Evolutionary conservation across 495 filamentous ascomycete species (phyloP).

Genomic region (Tetracladium setigerum): DNA sequence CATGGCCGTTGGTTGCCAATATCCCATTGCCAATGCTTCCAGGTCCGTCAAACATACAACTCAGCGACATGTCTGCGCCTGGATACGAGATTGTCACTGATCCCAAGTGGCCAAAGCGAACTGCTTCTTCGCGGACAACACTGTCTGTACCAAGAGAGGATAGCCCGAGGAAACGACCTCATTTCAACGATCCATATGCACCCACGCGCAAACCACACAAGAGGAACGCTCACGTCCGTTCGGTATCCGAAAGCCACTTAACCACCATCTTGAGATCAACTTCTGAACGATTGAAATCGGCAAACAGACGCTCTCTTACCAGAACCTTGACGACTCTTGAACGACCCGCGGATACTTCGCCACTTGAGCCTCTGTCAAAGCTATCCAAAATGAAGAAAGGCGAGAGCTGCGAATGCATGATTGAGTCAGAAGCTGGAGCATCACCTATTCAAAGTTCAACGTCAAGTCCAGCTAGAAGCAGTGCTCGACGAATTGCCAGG

Average conservation of each 20-base stretch:
- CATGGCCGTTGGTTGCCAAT: constrained; percentile 13
- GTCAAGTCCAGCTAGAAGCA: not conserved
- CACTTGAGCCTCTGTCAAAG: not conserved
- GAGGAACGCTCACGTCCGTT: not conserved
- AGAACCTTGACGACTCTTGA: constrained; percentile 4
- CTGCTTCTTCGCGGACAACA: not conserved
- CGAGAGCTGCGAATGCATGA: not conserved
- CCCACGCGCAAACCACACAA: not conserved
- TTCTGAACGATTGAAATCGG: constrained; percentile 11
- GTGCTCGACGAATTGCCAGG: not conserved
- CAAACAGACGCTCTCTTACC: constrained; percentile 8
- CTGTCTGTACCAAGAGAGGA: not conserved
- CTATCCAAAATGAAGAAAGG: not conserved
- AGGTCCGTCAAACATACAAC: constrained; percentile 2
- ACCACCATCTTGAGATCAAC: constrained; percentile 17
- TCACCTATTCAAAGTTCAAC: no score
- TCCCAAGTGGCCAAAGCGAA: constrained; percentile 2
- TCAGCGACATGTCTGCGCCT: constrained; percentile 9
- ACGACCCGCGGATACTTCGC: constrained; percentile 3
- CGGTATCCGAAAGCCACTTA: constrained; percentile 12
- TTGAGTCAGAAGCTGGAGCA: not conserved
- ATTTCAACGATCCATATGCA: not conserved
- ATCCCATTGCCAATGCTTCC: constrained; percentile 1
- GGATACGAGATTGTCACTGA: constrained; percentile 11
- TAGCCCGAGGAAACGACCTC: not conserved